phyloP scores from a whole-genome alignment of 2,329 filamentous ascomycete species.

The Zasmidium angulare region DNA sequence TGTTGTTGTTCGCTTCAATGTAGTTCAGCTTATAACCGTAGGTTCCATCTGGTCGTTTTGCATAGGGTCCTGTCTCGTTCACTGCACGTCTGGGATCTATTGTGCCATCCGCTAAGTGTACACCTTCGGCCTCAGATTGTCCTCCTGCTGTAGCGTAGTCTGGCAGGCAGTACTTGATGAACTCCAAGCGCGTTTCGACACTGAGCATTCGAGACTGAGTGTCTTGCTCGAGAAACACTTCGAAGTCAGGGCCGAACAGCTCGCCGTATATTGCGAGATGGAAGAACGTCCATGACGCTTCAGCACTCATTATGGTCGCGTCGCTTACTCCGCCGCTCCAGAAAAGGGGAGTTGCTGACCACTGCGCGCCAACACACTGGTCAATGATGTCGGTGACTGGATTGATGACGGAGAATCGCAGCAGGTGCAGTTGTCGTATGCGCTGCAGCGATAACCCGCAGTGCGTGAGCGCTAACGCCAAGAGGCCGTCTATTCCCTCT shows the following conservation, averaged over 20 bases:
- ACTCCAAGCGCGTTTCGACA: slow-evolving; percentile 32
- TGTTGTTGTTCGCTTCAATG: slow-evolving; percentile 11
- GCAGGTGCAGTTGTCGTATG: slow-evolving; percentile 32
- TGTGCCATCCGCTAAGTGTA: background rate
- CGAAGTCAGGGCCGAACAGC: slow-evolving; percentile 31
- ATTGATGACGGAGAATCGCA: slow-evolving; percentile 35
- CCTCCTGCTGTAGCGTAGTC: slow-evolving; percentile 14
- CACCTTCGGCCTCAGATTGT: background rate
- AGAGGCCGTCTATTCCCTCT: slow-evolving; percentile 35
- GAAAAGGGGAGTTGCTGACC: slow-evolving; percentile 28
- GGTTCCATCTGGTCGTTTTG: background rate
- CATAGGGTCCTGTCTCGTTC: slow-evolving; percentile 23
- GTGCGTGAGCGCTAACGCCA: slow-evolving; percentile 31
- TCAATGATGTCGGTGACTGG: slow-evolving; percentile 37
- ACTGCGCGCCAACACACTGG: slow-evolving; percentile 35
- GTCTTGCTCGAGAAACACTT: slow-evolving; percentile 21
- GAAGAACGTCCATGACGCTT: slow-evolving; percentile 28
- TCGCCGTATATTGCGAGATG: slow-evolving; percentile 37
- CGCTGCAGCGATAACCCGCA: slow-evolving; percentile 34
- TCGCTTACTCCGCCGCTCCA: slow-evolving; percentile 36
- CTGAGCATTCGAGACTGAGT: slow-evolving; percentile 8
- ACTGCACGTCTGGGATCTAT: slow-evolving; percentile 17
- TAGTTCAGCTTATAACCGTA: background rate
- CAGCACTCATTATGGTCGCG: slow-evolving; percentile 29
- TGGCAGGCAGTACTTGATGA: slow-evolving; percentile 34